Percentiles rank a stretch among this genome's conserved stretches.
Evolutionary conservation across 75 land plant genomes (phyloP).

Genomic region (Sequoiadendron giganteum): DNA sequence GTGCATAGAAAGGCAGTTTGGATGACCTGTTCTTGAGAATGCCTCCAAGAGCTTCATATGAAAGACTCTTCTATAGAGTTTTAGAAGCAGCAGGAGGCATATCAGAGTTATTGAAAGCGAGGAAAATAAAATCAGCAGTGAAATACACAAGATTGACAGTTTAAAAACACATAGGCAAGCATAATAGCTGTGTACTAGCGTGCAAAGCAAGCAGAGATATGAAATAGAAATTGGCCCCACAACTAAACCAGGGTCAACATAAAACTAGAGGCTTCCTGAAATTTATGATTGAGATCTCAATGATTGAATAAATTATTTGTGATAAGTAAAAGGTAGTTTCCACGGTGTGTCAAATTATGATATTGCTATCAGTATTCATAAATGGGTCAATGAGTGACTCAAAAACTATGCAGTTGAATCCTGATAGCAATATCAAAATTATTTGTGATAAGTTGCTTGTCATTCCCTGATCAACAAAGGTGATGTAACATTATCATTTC

Average conservation of each 20-base stretch:
- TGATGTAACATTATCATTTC: not conserved
- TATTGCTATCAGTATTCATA: too few relatives aligned
- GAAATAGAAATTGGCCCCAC: not conserved
- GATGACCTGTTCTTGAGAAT: not conserved
- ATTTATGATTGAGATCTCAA: not conserved
- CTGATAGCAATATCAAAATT: not conserved
- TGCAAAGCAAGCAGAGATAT: not conserved
- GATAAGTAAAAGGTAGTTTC: too few relatives aligned
- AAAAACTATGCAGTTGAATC: not conserved
- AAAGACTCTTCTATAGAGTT: not conserved
- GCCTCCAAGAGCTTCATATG: not conserved
- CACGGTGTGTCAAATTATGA: too few relatives aligned
- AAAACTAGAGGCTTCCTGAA: not conserved
- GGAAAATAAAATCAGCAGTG: not conserved
- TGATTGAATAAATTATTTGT: not conserved
- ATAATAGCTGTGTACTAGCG: not conserved
- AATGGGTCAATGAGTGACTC: too few relatives aligned
- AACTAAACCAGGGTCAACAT: not conserved
- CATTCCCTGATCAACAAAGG: not conserved
- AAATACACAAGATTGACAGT: not conserved
- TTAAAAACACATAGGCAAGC: not conserved
- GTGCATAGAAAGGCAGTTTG: not conserved
- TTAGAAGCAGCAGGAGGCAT: not conserved
- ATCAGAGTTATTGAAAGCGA: not conserved
- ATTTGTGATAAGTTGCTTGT: not conserved